Evolutionary conservation across 129 eudicot genomes (phyloP), one percentile per base, ranked within the genome.

Genomic region (Lactuca sativa): DNA sequence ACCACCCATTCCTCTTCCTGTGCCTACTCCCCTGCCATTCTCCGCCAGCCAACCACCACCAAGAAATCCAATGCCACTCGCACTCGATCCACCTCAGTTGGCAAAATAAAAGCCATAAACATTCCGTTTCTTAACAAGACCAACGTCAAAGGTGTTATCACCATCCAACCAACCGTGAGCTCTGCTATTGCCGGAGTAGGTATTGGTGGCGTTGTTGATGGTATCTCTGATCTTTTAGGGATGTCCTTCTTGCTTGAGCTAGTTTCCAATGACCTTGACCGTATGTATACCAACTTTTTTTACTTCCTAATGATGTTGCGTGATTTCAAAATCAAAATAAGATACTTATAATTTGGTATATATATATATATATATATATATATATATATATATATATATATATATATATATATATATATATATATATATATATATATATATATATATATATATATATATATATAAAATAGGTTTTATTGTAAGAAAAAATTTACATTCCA

Each of bases 201-300:
- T n/a, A 1, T 87, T 30, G 66, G 68, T 59, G 73, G 83, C 13
- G 85, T 76, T 17, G 70, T 53, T 52, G 90, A 87, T 57, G 78
- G 77, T 3, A 64, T 84, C 25, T 21, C 71, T 32, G 88, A 87
- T 73, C 31, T 84, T 44, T 65, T 83, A 2, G 96, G 96, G 3
- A 67, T 32, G 58, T 63, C 86, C 38, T 67, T 85, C 34, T 71
- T 74, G 36, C 7, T 88, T 49, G 86, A 85, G 68, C 83, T 88
- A 10, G 86, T 85, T 55, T 84, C 89, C 12, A 79, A 85, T 17
- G 89, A 85, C 38, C 78, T 88, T 56, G 81, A 88, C 49, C 81
- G 82, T 78, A 78, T 5, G 73, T 64, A 56, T 66, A 18, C 37
- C 49, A 34, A 11, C 12, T 53, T 32, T 2, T 2, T 34, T 30